phyloP scores from a whole-genome alignment of 2,329 filamentous ascomycete genomes.

The Aspergillus chevalieri region DNA sequence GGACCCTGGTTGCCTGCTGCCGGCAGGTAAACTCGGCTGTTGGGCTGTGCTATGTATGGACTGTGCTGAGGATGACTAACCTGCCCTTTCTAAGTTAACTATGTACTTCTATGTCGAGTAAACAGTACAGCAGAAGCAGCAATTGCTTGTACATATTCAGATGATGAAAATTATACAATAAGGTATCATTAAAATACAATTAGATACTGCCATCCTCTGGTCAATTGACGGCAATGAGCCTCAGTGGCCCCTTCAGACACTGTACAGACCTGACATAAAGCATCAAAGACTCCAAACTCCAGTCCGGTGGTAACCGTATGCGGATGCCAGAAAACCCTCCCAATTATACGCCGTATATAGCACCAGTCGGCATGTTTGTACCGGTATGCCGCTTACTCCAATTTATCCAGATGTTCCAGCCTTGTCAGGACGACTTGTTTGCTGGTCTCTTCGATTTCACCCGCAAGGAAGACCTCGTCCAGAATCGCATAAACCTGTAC shows the following conservation, averaged over 20 bases:
- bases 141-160: too few species aligned
- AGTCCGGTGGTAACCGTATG: slow-evolving; percentile 14
- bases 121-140: too few species aligned
- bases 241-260: neutral
- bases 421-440: slow-evolving; percentile 95
- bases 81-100: neutral
- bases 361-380: neutral
- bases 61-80: neutral
- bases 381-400: slow-evolving; percentile 58
- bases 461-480: slow-evolving; percentile 94
- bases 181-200: neutral
- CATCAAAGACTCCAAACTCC: slow-evolving; percentile 12
- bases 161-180: too few species aligned
- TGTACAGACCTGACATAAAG: neutral
- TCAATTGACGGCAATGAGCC: neutral
- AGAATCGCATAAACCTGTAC: slow-evolving; percentile 87
- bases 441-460: slow-evolving; percentile 97
- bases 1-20: neutral
- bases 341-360: slow-evolving; percentile 1
- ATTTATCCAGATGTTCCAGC: slow-evolving; percentile 90
- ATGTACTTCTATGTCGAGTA: too few species aligned
- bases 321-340: slow-evolving; percentile 6
- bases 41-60: neutral
- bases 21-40: neutral
- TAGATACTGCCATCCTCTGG: neutral